Evolutionary conservation across 441 rosid species (phyloP), one percentile per base, ranked within the genome.

Genomic region (Metrosideros polymorpha): DNA sequence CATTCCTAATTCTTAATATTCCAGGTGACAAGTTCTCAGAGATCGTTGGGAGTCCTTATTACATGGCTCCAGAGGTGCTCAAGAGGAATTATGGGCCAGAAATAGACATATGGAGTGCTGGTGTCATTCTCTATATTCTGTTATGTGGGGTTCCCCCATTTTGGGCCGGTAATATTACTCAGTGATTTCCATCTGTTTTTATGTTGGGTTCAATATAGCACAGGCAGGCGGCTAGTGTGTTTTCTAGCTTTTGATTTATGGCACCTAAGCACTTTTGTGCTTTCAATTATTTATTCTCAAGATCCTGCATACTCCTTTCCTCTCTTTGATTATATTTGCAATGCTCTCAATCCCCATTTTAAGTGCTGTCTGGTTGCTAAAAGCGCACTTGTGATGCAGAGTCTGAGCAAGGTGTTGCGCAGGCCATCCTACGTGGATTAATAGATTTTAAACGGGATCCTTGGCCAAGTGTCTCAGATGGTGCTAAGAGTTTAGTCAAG

Each of bases 21-120:
- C 22, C 87, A 96, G 99, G 99, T 86, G 98, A 98, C 91, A 92
- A 92, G 86, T 98, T 96, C 91, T 96, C 99, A 14, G 98, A 96
- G 91, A 98, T 98, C 56, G 99, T 98, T 88, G 99, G 99, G 89
- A 98, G 99, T 87, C 99, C 99, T 59, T 98, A 98, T 90, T 98
- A 98, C 92, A 98, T 98, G 99, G 99, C 99, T 84, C 99, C 99
- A 14, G 99, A 97, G 94, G 99, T 97, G 90, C 96, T 98, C 42
- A 98, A 96, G 94, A 87, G 98, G 63, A 96, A 86, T 86, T 98
- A 98, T 88, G 99, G 99, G 63, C 99, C 98, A 10, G 99, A 98
- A 90, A 96, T 98, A 86, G 99, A 98, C 89, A 98, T 98, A 88
- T 98, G 99, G 99, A 98, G 99, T 91, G 99, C 99, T 42, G 99